A percentile compares a stretch with the other conserved stretches of the same genome.
Conservation (phyloP, 176 grass and related monocot genomes). For the Hyparrhenia diplandra region DNA sequence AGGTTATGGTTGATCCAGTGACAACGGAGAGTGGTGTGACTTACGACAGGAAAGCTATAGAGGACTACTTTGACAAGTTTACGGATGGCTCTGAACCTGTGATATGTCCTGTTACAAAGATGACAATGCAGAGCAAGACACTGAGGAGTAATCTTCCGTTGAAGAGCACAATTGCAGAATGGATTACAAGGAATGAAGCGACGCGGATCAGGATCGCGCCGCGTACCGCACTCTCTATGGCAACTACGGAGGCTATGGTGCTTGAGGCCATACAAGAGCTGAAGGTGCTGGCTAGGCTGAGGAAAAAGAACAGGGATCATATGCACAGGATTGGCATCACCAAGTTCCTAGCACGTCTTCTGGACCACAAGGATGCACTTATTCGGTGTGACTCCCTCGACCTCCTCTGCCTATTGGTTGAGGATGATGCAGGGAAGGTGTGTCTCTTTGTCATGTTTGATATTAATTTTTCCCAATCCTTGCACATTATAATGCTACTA, state of each 20-base stretch:
- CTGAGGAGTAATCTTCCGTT: slow-evolving; percentile 62
- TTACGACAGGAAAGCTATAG: slow-evolving; percentile 77
- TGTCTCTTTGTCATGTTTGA: neutral
- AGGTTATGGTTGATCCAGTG: slow-evolving; percentile 82
- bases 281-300: slow-evolving; percentile 39
- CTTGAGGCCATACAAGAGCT: slow-evolving; percentile 78
- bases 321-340: slow-evolving; percentile 85
- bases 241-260: slow-evolving; percentile 56
- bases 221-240: slow-evolving; percentile 49
- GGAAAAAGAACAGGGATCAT: slow-evolving; percentile 59
- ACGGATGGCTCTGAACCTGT: slow-evolving; percentile 44
- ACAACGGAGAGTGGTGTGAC: slow-evolving; percentile 78
- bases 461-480: neutral
- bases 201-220: slow-evolving; percentile 56
- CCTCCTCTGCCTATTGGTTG: slow-evolving; percentile 56
- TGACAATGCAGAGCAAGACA: slow-evolving; percentile 48
- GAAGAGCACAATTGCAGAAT: slow-evolving; percentile 75
- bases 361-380: slow-evolving; percentile 55
- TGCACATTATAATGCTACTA: neutral
- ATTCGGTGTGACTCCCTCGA: slow-evolving; percentile 59
- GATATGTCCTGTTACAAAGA: slow-evolving; percentile 72
- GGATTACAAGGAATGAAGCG: slow-evolving; percentile 69
- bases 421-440: slow-evolving; percentile 89
- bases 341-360: slow-evolving; percentile 55
- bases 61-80: slow-evolving; percentile 59